These are phyloP conservation scores for Aspergillus leporis DNA, from an alignment of 495 filamentous ascomycete genomes.

Conservation along the genomic window DNA sequence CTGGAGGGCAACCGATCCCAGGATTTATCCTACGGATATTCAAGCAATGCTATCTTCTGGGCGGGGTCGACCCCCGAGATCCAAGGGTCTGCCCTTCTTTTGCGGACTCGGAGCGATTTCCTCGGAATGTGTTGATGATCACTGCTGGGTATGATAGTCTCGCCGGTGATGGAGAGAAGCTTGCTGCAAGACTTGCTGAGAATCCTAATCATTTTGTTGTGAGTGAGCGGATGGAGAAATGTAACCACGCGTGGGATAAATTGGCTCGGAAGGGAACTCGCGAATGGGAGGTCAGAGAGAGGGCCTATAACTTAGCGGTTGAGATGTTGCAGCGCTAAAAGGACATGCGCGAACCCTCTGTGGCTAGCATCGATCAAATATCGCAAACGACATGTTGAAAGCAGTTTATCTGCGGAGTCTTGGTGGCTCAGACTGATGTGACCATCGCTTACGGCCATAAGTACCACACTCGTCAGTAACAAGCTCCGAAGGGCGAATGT, in stretches of 20 bases:
- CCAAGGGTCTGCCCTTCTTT: conserved; percentile 40
- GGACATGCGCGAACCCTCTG: too few relatives aligned
- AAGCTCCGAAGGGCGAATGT: too few relatives aligned
- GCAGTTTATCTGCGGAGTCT: too few relatives aligned
- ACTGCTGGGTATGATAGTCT: conserved; percentile 13
- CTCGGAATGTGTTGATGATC: conserved; percentile 9
- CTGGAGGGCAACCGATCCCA: conserved; percentile 20
- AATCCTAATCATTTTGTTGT: conserved; percentile 3
- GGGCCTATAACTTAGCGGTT: conserved; percentile 10
- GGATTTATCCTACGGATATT: conserved; percentile 23
- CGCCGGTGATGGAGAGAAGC: conserved; percentile 10
- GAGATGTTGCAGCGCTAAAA: not conserved
- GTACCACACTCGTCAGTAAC: too few relatives aligned
- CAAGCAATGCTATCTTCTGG: conserved; percentile 27
- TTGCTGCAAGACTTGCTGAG: conserved; percentile 6
- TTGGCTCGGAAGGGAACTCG: conserved; percentile 1
- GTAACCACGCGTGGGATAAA: conserved; percentile 17
- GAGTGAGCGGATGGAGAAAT: conserved; percentile 9
- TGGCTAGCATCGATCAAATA: too few relatives aligned
- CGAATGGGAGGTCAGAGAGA: not conserved
- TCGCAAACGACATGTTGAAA: too few relatives aligned
- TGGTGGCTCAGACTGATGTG: too few relatives aligned
- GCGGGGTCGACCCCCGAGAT: conserved; percentile 30
- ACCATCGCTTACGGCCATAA: too few relatives aligned
- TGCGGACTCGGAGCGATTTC: conserved; percentile 8